These are phyloP conservation scores for Eucalyptus erythrocorys DNA, from an alignment of 345 rosid genomes.

Conservation along the genomic window DNA sequence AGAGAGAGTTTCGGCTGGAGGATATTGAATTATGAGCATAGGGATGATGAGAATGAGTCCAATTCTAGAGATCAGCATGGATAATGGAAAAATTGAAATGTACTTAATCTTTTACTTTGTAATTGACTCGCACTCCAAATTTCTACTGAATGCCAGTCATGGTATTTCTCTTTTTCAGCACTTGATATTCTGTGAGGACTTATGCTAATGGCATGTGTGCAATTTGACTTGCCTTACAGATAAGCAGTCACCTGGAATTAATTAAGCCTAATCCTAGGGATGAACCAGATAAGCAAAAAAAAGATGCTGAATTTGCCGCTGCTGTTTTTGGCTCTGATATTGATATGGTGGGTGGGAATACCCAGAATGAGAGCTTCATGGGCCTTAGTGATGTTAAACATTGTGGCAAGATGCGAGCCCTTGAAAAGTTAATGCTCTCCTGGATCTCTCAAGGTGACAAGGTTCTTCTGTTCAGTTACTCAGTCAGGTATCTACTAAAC, in stretches of 20 bases:
- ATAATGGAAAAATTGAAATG: background rate
- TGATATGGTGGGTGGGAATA: slow-evolving; percentile 70
- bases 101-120: background rate
- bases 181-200: background rate
- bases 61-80: background rate
- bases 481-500: slow-evolving; percentile 53
- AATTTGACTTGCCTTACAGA: slow-evolving; percentile 15
- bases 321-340: slow-evolving; percentile 75
- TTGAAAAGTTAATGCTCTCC: slow-evolving; percentile 71
- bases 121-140: background rate
- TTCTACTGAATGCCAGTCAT: background rate
- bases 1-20: background rate
- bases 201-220: background rate
- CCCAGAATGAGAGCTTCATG: slow-evolving; percentile 69
- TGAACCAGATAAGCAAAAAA: slow-evolving; percentile 75
- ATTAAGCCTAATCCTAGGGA: slow-evolving; percentile 91
- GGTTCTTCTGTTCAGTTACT: slow-evolving; percentile 88
- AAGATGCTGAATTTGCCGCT: slow-evolving; percentile 80
- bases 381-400: slow-evolving; percentile 68
- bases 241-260: slow-evolving; percentile 95
- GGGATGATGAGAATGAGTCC: background rate
- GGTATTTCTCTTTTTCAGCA: background rate
- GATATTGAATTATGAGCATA: background rate
- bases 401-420: slow-evolving; percentile 91
- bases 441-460: slow-evolving; percentile 89